phyloP scores from a whole-genome alignment of 352 stramenopile species.

The Phytophthora agathidicida region DNA sequence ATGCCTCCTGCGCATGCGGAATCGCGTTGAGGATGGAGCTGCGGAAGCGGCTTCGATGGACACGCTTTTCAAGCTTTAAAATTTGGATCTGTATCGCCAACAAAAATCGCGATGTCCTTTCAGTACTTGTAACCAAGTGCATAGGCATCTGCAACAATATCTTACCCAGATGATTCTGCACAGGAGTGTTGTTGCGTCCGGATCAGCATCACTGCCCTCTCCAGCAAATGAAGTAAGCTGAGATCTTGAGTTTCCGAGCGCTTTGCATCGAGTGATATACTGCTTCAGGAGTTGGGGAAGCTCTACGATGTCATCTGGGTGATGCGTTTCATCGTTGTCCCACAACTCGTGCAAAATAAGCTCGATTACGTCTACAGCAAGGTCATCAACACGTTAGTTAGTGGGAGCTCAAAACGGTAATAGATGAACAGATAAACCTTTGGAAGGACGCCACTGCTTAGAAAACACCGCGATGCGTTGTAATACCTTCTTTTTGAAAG shows the following conservation, averaged over 20 bases:
- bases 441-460: constrained; percentile 35
- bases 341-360: constrained; percentile 42
- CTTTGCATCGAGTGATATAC: constrained; percentile 20
- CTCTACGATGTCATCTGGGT: constrained; percentile 30
- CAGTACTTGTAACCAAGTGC: constrained; percentile 1
- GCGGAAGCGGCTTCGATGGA: constrained; percentile 59
- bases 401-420: not conserved
- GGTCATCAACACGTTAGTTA: not conserved
- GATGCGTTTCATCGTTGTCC: constrained; percentile 12
- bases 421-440: constrained; percentile 23
- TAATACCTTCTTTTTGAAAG: constrained; percentile 41
- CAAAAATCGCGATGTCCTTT: constrained; percentile 11
- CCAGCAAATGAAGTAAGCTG: constrained; percentile 34
- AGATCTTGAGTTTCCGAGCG: constrained; percentile 21
- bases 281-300: constrained; percentile 43
- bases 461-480: constrained; percentile 41
- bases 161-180: constrained; percentile 60
- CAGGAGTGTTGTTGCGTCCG: constrained; percentile 37
- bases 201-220: constrained; percentile 3
- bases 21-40: constrained; percentile 29
- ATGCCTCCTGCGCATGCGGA: constrained; percentile 10
- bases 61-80: constrained; percentile 64
- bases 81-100: constrained; percentile 38
- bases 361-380: constrained; percentile 39
- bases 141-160: not conserved